Evolutionary conservation across 106 monocot species (phyloP).

Genomic region (Dendrobium catenatum): DNA sequence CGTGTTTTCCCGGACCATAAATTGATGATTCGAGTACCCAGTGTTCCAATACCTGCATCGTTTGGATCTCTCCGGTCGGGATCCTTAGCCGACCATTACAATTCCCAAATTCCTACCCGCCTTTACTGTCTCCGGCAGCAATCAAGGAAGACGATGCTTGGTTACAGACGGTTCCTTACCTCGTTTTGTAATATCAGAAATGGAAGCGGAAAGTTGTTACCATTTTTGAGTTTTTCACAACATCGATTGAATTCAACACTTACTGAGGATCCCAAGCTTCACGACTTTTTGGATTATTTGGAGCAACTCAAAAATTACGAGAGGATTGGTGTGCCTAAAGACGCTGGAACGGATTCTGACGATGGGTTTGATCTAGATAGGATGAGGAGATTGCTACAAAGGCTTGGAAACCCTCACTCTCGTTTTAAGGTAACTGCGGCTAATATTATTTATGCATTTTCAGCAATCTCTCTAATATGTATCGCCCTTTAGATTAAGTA

Average conservation of each 20-base stretch:
- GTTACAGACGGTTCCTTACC: background rate
- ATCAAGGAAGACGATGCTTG: background rate
- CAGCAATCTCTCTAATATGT: too few species aligned
- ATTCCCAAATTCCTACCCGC: background rate
- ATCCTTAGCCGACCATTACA: background rate
- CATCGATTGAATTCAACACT: conserved; percentile 13
- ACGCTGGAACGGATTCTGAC: conserved; percentile 69
- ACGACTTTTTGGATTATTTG: conserved; percentile 67
- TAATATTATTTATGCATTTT: too few species aligned
- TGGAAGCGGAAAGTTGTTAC: background rate
- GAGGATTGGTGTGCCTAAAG: conserved; percentile 55
- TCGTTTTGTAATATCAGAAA: background rate
- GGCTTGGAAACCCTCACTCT: conserved; percentile 73
- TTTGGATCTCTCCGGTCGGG: background rate
- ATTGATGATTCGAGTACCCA: background rate
- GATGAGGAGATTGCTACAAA: conserved; percentile 58
- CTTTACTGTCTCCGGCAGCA: background rate
- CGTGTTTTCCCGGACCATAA: background rate
- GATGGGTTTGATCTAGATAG: conserved; percentile 98
- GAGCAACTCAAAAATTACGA: conserved; percentile 86
- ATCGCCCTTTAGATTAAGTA: too few species aligned
- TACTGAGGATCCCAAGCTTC: conserved; percentile 34
- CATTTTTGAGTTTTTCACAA: background rate
- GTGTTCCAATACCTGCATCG: background rate
- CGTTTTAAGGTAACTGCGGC: conserved; percentile 42